phyloP scores from a whole-genome alignment of 306 rosid genomes.

The Lathyrus oleraceus region DNA sequence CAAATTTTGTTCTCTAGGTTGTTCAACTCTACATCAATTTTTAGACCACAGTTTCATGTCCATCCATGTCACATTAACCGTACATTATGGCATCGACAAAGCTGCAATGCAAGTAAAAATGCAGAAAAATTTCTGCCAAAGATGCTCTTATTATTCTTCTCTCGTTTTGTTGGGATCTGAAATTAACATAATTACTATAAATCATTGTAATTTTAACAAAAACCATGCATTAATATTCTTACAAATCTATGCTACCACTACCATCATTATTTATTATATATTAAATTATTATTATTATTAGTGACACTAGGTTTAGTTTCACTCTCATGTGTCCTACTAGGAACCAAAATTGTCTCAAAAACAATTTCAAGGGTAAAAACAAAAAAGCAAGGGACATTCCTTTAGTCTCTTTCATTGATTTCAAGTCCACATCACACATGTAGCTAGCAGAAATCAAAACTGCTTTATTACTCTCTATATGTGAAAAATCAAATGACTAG shows the following conservation, averaged over 20 bases:
- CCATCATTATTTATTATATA: not conserved
- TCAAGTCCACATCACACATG: slow-evolving; percentile 49
- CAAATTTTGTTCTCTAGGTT: not conserved
- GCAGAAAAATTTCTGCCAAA: slow-evolving; percentile 1
- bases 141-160: not conserved
- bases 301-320: not conserved
- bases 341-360: slow-evolving; percentile 9
- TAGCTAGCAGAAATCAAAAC: slow-evolving; percentile 29
- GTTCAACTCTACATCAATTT: not conserved
- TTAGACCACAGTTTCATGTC: not conserved
- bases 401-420: slow-evolving; percentile 46
- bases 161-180: not conserved
- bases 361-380: slow-evolving; percentile 20
- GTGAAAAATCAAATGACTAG: slow-evolving; percentile 15
- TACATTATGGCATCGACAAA: not conserved
- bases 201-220: no score
- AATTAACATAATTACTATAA: no score
- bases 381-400: slow-evolving; percentile 44
- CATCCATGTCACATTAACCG: slow-evolving; percentile 9
- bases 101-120: not conserved
- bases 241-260: no score
- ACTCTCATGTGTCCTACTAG: slow-evolving; percentile 15
- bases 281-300: not conserved
- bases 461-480: slow-evolving; percentile 26
- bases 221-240: no score